Percentiles rank a stretch among this genome's conserved stretches.
Evolutionary conservation across 2,329 filamentous ascomycete genomes (phyloP).

Genomic region (Colletotrichum incanum): DNA sequence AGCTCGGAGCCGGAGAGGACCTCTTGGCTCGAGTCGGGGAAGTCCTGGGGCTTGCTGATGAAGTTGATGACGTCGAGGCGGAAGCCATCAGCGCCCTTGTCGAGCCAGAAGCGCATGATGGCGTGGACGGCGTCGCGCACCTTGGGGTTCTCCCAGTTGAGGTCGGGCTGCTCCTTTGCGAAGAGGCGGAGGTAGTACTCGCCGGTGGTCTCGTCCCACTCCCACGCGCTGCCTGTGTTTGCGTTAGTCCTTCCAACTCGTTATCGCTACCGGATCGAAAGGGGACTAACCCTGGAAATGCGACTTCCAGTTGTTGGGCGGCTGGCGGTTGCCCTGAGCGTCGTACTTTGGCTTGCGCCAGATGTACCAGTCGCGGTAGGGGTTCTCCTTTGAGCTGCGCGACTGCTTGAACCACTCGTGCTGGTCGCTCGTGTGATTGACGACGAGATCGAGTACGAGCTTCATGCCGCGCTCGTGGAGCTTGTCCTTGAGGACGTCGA

Average conservation of each 20-base stretch:
- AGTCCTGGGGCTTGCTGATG: slow-evolving; percentile 72
- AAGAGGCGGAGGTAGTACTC: slow-evolving; percentile 79
- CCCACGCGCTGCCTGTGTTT: slow-evolving; percentile 61
- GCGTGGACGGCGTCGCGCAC: slow-evolving; percentile 78
- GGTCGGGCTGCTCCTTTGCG: slow-evolving; percentile 79
- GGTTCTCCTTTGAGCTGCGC: slow-evolving; percentile 66
- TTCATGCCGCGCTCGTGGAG: slow-evolving; percentile 77
- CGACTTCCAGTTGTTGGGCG: slow-evolving; percentile 72
- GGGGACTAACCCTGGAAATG: slow-evolving; percentile 56
- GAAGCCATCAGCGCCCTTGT: slow-evolving; percentile 77
- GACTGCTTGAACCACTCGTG: slow-evolving; percentile 73
- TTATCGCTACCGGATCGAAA: neutral
- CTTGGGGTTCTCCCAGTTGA: slow-evolving; percentile 82
- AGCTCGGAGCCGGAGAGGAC: slow-evolving; percentile 56
- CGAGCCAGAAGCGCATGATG: slow-evolving; percentile 81
- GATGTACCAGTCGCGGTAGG: slow-evolving; percentile 75
- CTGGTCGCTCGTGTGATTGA: slow-evolving; percentile 78
- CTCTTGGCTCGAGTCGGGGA: slow-evolving; percentile 63
- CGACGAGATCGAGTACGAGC: slow-evolving; percentile 80
- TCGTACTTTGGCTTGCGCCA: slow-evolving; percentile 75
- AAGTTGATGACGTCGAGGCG: slow-evolving; percentile 79
- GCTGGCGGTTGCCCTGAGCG: slow-evolving; percentile 68
- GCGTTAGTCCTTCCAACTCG: neutral
- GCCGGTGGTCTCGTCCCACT: slow-evolving; percentile 64
- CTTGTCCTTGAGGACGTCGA: slow-evolving; percentile 74